Evolutionary conservation across 2,329 filamentous ascomycete species (phyloP).

Genomic region (Trichophyton mentagrophytes): DNA sequence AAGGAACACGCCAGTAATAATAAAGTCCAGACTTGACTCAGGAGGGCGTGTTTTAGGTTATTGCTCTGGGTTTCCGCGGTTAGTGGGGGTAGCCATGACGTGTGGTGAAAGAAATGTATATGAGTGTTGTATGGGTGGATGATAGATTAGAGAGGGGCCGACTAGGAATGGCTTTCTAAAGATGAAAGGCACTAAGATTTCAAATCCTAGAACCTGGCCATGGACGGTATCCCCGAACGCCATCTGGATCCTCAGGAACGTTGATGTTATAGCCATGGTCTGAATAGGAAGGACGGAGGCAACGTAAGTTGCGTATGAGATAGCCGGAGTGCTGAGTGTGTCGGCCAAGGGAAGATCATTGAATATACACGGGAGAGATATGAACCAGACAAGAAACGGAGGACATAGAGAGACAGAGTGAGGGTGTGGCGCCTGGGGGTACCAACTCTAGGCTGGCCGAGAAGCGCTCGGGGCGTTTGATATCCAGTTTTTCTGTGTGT

Average conservation of each 20-base stretch:
- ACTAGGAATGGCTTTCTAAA: background rate
- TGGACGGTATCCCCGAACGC: background rate
- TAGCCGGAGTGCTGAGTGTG: background rate
- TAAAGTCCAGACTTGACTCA: background rate
- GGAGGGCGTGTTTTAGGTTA: background rate
- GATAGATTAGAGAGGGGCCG: background rate
- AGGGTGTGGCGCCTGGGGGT: background rate
- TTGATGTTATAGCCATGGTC: background rate
- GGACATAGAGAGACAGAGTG: background rate
- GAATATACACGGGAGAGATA: background rate
- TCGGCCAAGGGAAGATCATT: background rate
- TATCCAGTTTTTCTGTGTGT: slow-evolving; percentile 1
- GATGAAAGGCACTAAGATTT: background rate
- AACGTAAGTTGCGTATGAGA: background rate
- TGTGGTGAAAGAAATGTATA: background rate
- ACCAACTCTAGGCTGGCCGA: background rate
- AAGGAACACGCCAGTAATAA: background rate
- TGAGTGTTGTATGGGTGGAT: background rate
- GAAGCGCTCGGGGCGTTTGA: slow-evolving; percentile 1
- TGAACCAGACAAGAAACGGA: background rate
- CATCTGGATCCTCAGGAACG: slow-evolving; percentile 1
- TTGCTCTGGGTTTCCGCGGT: background rate
- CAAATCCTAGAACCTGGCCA: background rate
- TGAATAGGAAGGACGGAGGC: background rate
- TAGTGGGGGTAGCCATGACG: background rate